Conservation (phyloP, 169 alveolate species). For the Cryptosporidium viatorum region DNA sequence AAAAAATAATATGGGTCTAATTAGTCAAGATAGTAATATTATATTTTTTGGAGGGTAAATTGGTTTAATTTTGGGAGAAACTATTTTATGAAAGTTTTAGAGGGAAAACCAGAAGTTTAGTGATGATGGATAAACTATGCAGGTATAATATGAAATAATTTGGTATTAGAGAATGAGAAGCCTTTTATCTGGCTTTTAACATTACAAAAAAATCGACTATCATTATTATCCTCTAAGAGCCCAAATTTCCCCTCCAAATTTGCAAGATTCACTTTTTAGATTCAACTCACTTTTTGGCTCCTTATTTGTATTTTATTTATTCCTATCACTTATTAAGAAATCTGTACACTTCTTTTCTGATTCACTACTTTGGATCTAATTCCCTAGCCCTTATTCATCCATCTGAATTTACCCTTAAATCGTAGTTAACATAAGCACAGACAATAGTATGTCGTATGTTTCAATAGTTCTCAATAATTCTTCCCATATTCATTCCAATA, state of each 20-base stretch:
- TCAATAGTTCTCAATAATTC: background rate
- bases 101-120: background rate
- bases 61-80: background rate
- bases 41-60: background rate
- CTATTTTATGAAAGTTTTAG: background rate
- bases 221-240: too few relatives aligned
- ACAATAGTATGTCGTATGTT: too few relatives aligned
- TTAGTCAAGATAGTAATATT: background rate
- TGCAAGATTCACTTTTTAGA: background rate
- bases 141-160: too few relatives aligned
- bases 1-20: background rate
- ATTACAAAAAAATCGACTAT: too few relatives aligned
- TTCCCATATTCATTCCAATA: background rate
- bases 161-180: background rate
- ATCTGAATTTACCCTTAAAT: too few relatives aligned
- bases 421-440: background rate
- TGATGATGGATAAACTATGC: background rate
- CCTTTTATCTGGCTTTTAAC: too few relatives aligned
- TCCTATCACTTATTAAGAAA: background rate
- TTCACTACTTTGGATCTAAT: background rate
- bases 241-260: too few relatives aligned
- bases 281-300: background rate
- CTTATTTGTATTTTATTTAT: background rate
- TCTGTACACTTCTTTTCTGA: background rate
- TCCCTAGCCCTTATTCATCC: background rate